Evolutionary conservation across 2,329 filamentous ascomycete genomes (phyloP).

Genomic region (Fusarium burgessii): DNA sequence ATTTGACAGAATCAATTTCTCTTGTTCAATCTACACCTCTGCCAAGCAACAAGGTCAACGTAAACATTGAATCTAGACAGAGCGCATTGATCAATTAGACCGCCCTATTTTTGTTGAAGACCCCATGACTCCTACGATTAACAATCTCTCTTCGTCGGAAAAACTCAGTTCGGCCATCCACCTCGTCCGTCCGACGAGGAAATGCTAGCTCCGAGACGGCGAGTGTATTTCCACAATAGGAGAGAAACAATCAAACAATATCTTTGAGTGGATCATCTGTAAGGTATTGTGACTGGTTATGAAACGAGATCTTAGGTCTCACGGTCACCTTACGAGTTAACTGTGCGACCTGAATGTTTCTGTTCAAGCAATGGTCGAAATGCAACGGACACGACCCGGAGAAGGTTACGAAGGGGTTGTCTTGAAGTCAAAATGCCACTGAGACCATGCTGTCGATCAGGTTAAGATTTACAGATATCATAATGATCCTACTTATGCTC

Average conservation of each 20-base stretch:
- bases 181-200: conserved; percentile 4
- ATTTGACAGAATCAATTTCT: too few species aligned
- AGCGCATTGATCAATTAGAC: conserved; percentile 1
- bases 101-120: not conserved
- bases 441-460: not conserved
- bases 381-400: too few species aligned
- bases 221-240: not conserved
- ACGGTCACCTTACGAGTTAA: not conserved
- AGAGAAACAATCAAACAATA: not conserved
- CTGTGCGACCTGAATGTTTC: not conserved
- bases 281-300: not conserved
- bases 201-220: not conserved
- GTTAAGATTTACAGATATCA: not conserved
- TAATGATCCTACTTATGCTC: not conserved
- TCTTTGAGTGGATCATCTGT: not conserved
- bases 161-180: conserved; percentile 1
- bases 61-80: not conserved
- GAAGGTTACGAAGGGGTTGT: not conserved
- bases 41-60: too few species aligned
- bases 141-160: conserved; percentile 4
- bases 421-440: not conserved
- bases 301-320: not conserved
- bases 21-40: too few species aligned
- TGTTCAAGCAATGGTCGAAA: too few species aligned
- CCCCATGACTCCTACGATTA: not conserved